Evolutionary conservation across 768 basidiomycete genomes (phyloP), one percentile per base, ranked within the genome.

Genomic region (Hypholoma fasciculare): DNA sequence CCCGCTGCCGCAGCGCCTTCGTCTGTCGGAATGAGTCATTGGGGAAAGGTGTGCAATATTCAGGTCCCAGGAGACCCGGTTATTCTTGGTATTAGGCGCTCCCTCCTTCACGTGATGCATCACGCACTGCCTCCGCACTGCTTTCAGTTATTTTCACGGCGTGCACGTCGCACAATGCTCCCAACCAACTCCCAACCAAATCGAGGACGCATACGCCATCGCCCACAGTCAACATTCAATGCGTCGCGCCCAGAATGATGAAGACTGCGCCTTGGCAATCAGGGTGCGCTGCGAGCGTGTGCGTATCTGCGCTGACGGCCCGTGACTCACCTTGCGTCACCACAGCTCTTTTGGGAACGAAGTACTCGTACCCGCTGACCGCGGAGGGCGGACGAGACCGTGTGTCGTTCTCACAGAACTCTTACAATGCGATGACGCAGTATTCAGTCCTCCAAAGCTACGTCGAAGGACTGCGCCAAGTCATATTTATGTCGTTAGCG

Each of bases 1-100:
- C 57, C 56, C 57, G 57, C 57, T 52, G 50, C 57, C 57, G 57
- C 57, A 58, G 57, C 37, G 57, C 57, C 49, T 42, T 47, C n/a
- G 1, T 27, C 30, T 19, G 50, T 52, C 50, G 7, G 36, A 52
- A 14, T 52, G 57, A 58, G 51, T 58, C 57, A 58, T 40, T 40
- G 40, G 17, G 5, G 13, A 16, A 42, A 16, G 40, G 40, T 42
- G 40, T 42, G 40, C 40, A 42, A 42, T 34, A 34, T 9, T 7
- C 9, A 34, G n/a, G n/a, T n/a, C n/a, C n/a, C n/a, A n/a, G 30
- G 30, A 34, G 30, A 34, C 30, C 7, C 30, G 30, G 30, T 6
- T 34, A 34, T 34, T 34, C 30, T 34, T 34, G 30, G 6, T 34
- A 7, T 34, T 23, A 23, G 30, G 30, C 30, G 30, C 30, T 17